Conservation (phyloP, 176 grass and related monocot genomes). For the Lolium multiflorum region DNA sequence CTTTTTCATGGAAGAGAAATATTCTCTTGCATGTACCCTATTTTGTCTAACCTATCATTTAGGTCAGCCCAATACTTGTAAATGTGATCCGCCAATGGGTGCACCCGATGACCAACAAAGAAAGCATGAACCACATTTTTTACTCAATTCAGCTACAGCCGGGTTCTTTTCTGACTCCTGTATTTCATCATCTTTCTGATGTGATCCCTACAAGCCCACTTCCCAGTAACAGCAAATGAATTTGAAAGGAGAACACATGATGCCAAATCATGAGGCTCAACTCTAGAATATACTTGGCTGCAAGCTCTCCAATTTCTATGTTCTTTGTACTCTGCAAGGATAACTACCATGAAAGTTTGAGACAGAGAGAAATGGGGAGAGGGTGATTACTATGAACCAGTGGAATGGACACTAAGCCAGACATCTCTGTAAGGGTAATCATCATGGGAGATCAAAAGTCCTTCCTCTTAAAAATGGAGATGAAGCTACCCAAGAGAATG, state of each 20-base stretch:
- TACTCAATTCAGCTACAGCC: constrained; percentile 56
- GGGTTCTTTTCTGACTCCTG: constrained; percentile 70
- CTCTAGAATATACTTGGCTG: constrained; percentile 63
- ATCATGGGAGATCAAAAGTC: background rate
- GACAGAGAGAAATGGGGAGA: background rate
- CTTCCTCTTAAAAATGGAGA: background rate
- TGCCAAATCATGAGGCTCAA: constrained; percentile 62
- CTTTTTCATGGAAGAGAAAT: constrained; percentile 60
- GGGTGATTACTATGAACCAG: background rate
- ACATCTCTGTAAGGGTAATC: background rate
- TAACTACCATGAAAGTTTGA: background rate
- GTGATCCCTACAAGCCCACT: constrained; percentile 67
- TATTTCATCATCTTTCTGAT: constrained; percentile 80
- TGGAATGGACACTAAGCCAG: background rate
- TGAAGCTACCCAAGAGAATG: background rate
- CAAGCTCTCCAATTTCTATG: constrained; percentile 67
- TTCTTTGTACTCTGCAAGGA: constrained; percentile 60
- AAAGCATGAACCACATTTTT: constrained; percentile 67
- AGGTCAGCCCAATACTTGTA: constrained; percentile 49
- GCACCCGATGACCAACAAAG: constrained; percentile 66
- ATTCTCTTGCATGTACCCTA: constrained; percentile 64
- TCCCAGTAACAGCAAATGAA: constrained; percentile 66
- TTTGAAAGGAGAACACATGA: constrained; percentile 70
- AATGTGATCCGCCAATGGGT: constrained; percentile 54
- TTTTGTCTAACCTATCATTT: constrained; percentile 52